Evolutionary conservation across 129 eudicot species (phyloP).

Genomic region (Heracleum sosnowskyi): DNA sequence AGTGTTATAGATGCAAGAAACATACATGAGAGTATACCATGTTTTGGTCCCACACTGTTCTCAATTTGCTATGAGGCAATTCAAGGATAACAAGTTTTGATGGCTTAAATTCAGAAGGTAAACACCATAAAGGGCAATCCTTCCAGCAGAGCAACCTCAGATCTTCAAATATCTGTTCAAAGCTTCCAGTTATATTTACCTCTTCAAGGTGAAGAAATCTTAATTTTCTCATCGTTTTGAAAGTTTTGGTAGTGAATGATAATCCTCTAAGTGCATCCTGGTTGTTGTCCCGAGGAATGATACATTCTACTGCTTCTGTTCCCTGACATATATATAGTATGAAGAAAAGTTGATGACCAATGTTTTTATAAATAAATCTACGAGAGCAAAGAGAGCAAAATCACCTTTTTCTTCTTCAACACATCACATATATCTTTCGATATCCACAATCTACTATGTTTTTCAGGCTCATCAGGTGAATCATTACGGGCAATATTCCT

Average conservation of each 20-base stretch:
- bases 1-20: neutral
- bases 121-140: neutral
- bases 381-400: too few species aligned
- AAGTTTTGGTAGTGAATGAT: neutral
- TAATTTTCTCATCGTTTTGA: conserved; percentile 6
- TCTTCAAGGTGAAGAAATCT: neutral
- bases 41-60: neutral
- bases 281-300: too few species aligned
- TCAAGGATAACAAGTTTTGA: neutral
- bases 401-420: too few species aligned
- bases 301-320: too few species aligned
- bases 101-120: neutral
- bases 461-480: neutral
- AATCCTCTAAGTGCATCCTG: neutral
- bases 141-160: conserved; percentile 1
- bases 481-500: neutral
- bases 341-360: too few species aligned
- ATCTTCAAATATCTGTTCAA: neutral
- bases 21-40: neutral
- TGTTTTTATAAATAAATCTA: too few species aligned
- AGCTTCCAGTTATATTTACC: neutral
- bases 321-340: too few species aligned
- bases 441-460: too few species aligned
- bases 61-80: neutral
- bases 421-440: too few species aligned